phyloP scores from a whole-genome alignment of 2,329 filamentous ascomycete species.

The Diplodia scrobiculata region DNA sequence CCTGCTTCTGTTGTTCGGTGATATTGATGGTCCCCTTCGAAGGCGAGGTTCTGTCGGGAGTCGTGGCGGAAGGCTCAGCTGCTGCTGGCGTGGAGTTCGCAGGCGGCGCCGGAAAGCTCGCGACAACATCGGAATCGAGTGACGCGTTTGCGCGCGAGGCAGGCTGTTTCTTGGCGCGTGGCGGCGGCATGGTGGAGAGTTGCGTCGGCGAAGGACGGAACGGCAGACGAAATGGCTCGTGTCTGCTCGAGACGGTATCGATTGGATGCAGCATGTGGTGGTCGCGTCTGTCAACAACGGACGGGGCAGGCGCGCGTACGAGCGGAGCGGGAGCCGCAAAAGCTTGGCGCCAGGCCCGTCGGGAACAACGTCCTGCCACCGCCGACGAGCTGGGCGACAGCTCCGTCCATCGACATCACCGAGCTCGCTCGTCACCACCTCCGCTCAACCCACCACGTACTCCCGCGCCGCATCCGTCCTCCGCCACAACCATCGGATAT shows the following conservation, averaged over 20 bases:
- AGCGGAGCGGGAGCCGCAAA: slow-evolving; percentile 18
- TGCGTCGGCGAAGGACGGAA: slow-evolving; percentile 4
- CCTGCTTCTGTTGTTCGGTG: slow-evolving; percentile 70
- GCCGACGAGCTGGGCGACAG: slow-evolving; percentile 13
- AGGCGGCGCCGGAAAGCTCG: slow-evolving; percentile 18
- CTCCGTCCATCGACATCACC: slow-evolving; percentile 27
- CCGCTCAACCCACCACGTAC: neutral
- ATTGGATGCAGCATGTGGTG: neutral
- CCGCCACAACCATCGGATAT: neutral
- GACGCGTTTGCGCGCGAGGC: neutral
- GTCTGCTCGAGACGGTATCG: neutral
- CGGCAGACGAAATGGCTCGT: neutral
- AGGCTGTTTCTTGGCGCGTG: slow-evolving; percentile 25
- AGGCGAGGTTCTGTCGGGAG: slow-evolving; percentile 32
- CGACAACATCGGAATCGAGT: slow-evolving; percentile 5
- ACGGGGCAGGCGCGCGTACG: neutral
- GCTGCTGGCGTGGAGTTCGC: slow-evolving; percentile 31
- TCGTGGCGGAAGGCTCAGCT: slow-evolving; percentile 29
- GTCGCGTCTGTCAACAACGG: slow-evolving; percentile 27
- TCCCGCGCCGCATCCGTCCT: slow-evolving; percentile 4
- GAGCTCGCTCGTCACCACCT: slow-evolving; percentile 12
- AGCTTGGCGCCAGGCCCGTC: slow-evolving; percentile 7
- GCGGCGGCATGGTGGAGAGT: slow-evolving; percentile 15
- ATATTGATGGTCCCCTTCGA: slow-evolving; percentile 34
- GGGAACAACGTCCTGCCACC: slow-evolving; percentile 22